phyloP scores from a whole-genome alignment of 805 yeast genomes.

The Metschnikowia sp. region DNA sequence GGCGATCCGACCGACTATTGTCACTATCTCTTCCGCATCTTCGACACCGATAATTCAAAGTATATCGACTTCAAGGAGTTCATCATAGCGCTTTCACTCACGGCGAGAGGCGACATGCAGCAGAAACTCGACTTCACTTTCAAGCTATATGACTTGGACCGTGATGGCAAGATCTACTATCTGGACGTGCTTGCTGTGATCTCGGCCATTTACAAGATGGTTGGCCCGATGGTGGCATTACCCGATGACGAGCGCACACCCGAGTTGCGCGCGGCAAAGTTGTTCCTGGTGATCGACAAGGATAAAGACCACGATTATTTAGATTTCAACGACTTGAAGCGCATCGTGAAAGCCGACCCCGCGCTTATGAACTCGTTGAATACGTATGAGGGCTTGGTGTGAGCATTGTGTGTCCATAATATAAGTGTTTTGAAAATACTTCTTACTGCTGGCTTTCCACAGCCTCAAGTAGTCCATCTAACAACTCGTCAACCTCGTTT shows the following conservation, averaged over 20 bases:
- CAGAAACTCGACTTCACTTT: constrained; percentile 91
- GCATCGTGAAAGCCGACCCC: constrained; percentile 75
- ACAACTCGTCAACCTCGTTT: constrained; percentile 70
- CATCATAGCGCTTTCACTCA: constrained; percentile 79
- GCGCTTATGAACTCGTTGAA: constrained; percentile 72
- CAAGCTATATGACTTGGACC: constrained; percentile 78
- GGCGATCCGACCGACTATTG: constrained; percentile 95
- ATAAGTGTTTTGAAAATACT: constrained; percentile 64
- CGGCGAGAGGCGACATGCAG: constrained; percentile 79
- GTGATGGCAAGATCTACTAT: constrained; percentile 71
- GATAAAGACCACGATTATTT: constrained; percentile 61
- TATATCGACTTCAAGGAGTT: constrained; percentile 89
- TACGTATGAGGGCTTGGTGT: constrained; percentile 78
- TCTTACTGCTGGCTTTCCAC: constrained; percentile 66
- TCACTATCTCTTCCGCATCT: constrained; percentile 80
- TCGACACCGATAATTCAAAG: constrained; percentile 79
- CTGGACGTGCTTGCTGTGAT: constrained; percentile 79
- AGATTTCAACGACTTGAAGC: constrained; percentile 79
- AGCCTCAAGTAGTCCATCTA: constrained; percentile 83
- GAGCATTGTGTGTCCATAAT: constrained; percentile 68
- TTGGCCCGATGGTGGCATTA: constrained; percentile 87
- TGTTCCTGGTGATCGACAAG: constrained; percentile 72
- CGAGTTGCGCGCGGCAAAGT: constrained; percentile 77
- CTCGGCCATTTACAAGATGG: constrained; percentile 86
- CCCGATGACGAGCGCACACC: constrained; percentile 92